Percentiles rank a stretch among this genome's conserved stretches.
These are phyloP conservation scores for Fusarium falciforme DNA, from an alignment of 2,329 filamentous ascomycete genomes.

Conservation along the genomic window DNA sequence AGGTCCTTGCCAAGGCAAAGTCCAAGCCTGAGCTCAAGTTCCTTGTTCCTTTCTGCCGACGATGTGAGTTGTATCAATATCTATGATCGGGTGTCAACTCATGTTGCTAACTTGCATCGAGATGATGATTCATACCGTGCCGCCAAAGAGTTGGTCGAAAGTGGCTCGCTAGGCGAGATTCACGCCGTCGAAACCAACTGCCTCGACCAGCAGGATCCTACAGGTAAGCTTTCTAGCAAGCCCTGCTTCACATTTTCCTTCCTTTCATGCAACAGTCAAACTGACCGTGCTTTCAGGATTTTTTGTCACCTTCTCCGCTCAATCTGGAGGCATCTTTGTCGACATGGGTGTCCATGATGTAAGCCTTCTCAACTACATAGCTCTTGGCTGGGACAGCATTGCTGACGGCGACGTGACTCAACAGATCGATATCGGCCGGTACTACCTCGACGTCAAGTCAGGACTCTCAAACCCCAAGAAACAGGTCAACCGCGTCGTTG, in stretches of 20 bases:
- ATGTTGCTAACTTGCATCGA: background rate
- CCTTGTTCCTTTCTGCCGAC: conserved; percentile 32
- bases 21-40: conserved; percentile 37
- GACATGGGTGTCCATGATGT: conserved; percentile 48
- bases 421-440: conserved; percentile 41
- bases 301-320: conserved; percentile 48
- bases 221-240: conserved; percentile 5
- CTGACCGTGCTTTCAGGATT: conserved; percentile 33
- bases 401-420: background rate
- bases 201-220: conserved; percentile 35
- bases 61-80: conserved; percentile 16
- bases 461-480: conserved; percentile 46
- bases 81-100: background rate
- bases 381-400: background rate
- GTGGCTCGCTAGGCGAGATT: conserved; percentile 35
- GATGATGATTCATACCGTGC: conserved; percentile 33
- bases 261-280: background rate
- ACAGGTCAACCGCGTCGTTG: conserved; percentile 46
- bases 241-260: background rate
- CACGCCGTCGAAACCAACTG: conserved; percentile 39
- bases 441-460: conserved; percentile 42
- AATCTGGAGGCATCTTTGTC: conserved; percentile 49
- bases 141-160: conserved; percentile 30
- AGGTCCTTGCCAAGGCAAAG: conserved; percentile 30
- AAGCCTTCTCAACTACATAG: background rate